Conservation (phyloP, 176 grass and related monocot genomes). For the Secale cereale region DNA sequence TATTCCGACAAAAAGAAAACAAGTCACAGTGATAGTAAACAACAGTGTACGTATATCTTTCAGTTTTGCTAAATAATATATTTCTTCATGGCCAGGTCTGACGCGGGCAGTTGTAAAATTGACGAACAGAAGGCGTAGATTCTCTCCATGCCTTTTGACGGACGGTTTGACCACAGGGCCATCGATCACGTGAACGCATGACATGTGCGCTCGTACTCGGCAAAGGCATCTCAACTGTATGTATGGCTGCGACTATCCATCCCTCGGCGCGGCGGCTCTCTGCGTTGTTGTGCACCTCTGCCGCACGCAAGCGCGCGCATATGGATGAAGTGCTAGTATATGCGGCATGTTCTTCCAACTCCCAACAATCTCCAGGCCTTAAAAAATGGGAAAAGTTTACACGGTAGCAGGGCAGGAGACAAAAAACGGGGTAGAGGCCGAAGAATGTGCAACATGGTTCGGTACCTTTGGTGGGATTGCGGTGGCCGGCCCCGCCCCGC, state of each 20-base stretch:
- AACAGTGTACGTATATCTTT: background rate
- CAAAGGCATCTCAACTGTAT: background rate
- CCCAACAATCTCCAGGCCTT: background rate
- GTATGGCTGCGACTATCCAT: background rate
- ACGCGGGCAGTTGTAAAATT: background rate
- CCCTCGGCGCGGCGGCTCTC: background rate
- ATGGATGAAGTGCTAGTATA: background rate
- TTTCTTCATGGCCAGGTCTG: background rate
- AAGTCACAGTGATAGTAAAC: background rate
- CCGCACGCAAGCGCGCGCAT: background rate
- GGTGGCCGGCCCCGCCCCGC: background rate
- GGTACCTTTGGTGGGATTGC: background rate
- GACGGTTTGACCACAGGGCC: background rate
- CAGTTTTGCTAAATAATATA: no score
- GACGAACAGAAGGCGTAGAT: background rate
- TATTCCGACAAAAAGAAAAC: background rate
- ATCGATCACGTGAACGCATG: background rate
- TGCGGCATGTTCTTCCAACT: background rate
- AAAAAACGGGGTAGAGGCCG: slow-evolving; percentile 15
- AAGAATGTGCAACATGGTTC: slow-evolving; percentile 1
- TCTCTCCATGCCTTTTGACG: background rate
- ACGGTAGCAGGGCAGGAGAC: background rate
- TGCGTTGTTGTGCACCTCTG: background rate
- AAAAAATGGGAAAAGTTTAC: background rate
- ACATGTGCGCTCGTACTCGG: background rate